These are phyloP conservation scores for Bjerkandera adusta DNA, from an alignment of 1,284 basidiomycete species.

Conservation along the genomic window DNA sequence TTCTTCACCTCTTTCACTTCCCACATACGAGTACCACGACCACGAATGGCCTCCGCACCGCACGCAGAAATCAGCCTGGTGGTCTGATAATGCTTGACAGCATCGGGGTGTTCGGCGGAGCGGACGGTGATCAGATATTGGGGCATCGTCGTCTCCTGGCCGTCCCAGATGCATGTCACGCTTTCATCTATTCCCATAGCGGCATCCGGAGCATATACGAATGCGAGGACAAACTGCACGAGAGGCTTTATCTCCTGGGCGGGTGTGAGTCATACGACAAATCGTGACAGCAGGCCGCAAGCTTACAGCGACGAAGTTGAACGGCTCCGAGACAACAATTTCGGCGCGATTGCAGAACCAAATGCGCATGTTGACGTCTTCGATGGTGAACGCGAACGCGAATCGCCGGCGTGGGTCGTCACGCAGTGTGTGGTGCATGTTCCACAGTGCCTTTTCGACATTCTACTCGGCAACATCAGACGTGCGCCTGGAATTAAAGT, in stretches of 20 bases:
- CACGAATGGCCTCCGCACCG: neutral
- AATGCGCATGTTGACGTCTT: constrained; percentile 1
- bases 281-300: no score
- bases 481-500: no score
- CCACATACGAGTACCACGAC: neutral
- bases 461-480: no score
- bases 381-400: constrained; percentile 3
- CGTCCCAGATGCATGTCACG: no score
- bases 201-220: neutral
- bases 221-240: neutral
- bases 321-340: constrained; percentile 1
- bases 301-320: constrained; percentile 6
- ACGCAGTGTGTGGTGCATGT: neutral
- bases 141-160: no score
- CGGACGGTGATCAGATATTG: no score
- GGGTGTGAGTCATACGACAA: no score
- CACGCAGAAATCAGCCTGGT: no score
- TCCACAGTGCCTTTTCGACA: no score
- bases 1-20: neutral
- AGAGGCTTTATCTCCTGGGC: no score
- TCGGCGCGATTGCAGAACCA: neutral
- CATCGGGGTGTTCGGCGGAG: no score
- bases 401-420: neutral
- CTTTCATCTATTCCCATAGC: neutral
- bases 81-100: no score